phyloP scores from a whole-genome alignment of 192 early-diverging fungal genomes.

The Coemansia sp. region DNA sequence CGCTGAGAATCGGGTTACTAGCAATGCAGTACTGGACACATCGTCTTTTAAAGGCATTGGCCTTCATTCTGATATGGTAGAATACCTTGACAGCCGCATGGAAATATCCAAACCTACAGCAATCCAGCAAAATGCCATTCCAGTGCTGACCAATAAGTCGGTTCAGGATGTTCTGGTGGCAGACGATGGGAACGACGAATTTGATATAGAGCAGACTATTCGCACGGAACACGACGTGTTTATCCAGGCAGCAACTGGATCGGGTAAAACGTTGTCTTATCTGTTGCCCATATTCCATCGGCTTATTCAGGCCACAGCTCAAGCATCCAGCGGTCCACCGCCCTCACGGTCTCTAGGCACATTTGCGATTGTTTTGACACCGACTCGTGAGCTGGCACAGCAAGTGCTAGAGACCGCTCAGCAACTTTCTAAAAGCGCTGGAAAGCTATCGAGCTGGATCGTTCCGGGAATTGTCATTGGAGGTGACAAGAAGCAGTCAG shows the following conservation, averaged over 20 bases:
- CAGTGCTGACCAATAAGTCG: constrained; percentile 59
- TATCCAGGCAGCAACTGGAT: constrained; percentile 94
- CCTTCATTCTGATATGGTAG: constrained; percentile 65
- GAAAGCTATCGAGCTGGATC: constrained; percentile 68
- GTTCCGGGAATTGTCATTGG: constrained; percentile 80
- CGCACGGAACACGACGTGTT: constrained; percentile 70
- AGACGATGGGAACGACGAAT: constrained; percentile 18
- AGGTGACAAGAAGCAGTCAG: constrained; percentile 77
- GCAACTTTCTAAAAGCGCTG: constrained; percentile 57
- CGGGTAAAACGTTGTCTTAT: constrained; percentile 95
- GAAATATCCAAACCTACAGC: constrained; percentile 76
- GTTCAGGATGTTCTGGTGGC: constrained; percentile 5
- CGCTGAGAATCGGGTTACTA: constrained; percentile 38
- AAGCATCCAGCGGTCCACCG: constrained; percentile 25
- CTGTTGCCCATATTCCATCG: constrained; percentile 89
- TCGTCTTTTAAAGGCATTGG: constrained; percentile 75
- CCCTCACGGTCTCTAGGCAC: constrained; percentile 77
- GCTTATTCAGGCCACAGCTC: constrained; percentile 66
- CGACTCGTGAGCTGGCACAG: constrained; percentile 97
- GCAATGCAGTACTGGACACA: constrained; percentile 48
- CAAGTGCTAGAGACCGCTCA: constrained; percentile 84
- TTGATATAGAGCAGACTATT: constrained; percentile 48
- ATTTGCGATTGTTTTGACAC: constrained; percentile 87
- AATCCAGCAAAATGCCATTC: constrained; percentile 87
- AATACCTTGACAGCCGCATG: constrained; percentile 70